These are phyloP conservation scores for Tulasnella sp. DNA, from an alignment of 768 basidiomycete species.

Conservation along the genomic window DNA sequence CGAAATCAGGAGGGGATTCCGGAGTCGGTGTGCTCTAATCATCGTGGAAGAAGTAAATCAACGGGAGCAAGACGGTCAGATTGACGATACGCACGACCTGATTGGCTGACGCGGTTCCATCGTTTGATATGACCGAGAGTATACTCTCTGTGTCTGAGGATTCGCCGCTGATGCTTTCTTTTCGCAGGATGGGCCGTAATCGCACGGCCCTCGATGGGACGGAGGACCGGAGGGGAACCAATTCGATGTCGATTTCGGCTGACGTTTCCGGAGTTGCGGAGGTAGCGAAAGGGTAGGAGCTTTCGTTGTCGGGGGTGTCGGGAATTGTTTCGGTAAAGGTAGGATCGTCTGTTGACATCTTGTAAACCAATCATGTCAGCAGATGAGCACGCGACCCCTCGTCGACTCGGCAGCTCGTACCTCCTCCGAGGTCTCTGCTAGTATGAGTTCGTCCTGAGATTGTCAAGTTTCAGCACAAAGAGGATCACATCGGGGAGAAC, in stretches of 20 bases:
- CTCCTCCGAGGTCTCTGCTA: not conserved
- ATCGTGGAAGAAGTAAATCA: not conserved
- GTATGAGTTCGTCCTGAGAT: not conserved
- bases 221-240: not conserved
- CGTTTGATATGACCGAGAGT: not conserved
- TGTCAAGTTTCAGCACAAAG: no score
- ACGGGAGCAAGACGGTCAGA: not conserved
- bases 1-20: not conserved
- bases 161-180: not conserved
- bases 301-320: not conserved
- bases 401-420: not conserved
- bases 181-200: not conserved
- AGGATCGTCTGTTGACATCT: not conserved
- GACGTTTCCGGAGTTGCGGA: not conserved
- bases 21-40: not conserved
- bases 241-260: not conserved
- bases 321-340: not conserved
- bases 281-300: not conserved
- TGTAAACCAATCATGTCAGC: no score
- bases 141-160: not conserved
- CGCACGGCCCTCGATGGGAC: not conserved
- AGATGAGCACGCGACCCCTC: not conserved
- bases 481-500: not conserved
- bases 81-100: not conserved
- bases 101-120: not conserved